These are phyloP conservation scores for Tulasnella sp. DNA, from an alignment of 768 basidiomycete genomes.

Conservation along the genomic window DNA sequence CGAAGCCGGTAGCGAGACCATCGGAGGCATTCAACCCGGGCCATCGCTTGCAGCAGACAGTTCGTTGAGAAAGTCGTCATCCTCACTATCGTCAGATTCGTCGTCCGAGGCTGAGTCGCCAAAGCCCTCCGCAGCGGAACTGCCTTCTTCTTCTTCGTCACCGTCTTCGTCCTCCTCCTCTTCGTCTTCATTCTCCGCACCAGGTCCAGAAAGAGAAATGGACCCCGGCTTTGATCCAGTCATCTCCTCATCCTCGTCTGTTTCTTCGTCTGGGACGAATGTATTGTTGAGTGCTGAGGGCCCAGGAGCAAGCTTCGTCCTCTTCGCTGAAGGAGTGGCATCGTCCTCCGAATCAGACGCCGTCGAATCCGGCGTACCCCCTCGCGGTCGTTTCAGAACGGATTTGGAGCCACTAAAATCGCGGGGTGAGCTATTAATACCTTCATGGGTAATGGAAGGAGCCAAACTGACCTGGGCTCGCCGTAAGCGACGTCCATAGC, in stretches of 20 bases:
- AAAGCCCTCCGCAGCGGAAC: slow-evolving; percentile 48
- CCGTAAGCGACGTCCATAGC: slow-evolving; percentile 30
- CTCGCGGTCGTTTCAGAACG: slow-evolving; percentile 71
- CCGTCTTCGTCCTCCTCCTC: slow-evolving; percentile 52
- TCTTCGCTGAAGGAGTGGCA: slow-evolving; percentile 70
- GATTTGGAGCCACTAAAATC: slow-evolving; percentile 60
- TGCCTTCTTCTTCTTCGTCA: slow-evolving; percentile 60
- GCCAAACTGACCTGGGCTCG: slow-evolving; percentile 47
- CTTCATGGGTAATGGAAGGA: slow-evolving; percentile 48
- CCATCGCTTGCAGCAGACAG: not conserved
- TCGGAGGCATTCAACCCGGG: not conserved
- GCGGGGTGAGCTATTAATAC: slow-evolving; percentile 44
- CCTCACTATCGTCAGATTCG: slow-evolving; percentile 28
- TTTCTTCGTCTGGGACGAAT: slow-evolving; percentile 32
- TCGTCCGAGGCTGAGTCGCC: slow-evolving; percentile 19
- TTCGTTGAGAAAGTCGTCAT: slow-evolving; percentile 29
- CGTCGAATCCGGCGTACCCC: slow-evolving; percentile 39
- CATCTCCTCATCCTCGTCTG: slow-evolving; percentile 40
- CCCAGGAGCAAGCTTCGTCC: slow-evolving; percentile 68
- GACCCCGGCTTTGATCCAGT: slow-evolving; percentile 1
- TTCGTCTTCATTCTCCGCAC: slow-evolving; percentile 38
- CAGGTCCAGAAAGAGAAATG: not conserved
- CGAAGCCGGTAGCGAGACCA: not conserved
- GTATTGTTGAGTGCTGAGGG: slow-evolving; percentile 54
- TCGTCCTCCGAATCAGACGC: slow-evolving; percentile 41